These are phyloP conservation scores for Mallotus repandus DNA, from an alignment of 441 rosid species.

Conservation along the genomic window DNA sequence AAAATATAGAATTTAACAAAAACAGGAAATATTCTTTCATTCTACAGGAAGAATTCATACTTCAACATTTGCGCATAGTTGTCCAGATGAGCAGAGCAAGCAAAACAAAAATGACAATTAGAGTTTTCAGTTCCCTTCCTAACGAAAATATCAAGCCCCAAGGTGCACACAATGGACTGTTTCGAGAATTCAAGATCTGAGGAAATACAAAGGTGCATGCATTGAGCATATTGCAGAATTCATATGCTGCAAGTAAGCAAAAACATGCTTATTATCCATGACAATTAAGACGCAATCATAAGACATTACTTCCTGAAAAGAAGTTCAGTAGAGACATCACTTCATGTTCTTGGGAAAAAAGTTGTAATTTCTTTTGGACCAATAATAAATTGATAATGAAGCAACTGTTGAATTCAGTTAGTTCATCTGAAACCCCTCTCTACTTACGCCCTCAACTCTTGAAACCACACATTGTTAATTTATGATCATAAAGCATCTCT, in stretches of 20 bases:
- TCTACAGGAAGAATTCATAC: not conserved
- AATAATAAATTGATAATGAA: not conserved
- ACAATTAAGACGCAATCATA: not conserved
- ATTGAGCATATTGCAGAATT: constrained; percentile 1
- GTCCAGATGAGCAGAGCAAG: not conserved
- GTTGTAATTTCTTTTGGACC: not conserved
- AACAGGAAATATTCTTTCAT: not conserved
- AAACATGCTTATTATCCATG: not conserved
- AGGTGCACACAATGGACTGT: not conserved
- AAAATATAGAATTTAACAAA: not conserved
- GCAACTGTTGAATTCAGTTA: not conserved
- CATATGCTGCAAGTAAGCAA: not conserved
- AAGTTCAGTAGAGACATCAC: not conserved
- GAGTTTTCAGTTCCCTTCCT: not conserved
- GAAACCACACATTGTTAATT: not conserved
- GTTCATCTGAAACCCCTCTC: not conserved
- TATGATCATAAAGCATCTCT: not conserved
- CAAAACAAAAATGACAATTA: not conserved
- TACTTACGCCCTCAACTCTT: not conserved
- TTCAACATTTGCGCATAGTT: too few species aligned
- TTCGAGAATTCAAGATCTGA: not conserved
- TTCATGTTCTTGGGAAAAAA: not conserved
- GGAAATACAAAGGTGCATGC: not conserved
- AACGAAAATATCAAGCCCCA: not conserved
- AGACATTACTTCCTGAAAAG: not conserved